Base-by-base conservation (phyloP, 148 eudicot genomes). In the Selenicereus undatus region DNA sequence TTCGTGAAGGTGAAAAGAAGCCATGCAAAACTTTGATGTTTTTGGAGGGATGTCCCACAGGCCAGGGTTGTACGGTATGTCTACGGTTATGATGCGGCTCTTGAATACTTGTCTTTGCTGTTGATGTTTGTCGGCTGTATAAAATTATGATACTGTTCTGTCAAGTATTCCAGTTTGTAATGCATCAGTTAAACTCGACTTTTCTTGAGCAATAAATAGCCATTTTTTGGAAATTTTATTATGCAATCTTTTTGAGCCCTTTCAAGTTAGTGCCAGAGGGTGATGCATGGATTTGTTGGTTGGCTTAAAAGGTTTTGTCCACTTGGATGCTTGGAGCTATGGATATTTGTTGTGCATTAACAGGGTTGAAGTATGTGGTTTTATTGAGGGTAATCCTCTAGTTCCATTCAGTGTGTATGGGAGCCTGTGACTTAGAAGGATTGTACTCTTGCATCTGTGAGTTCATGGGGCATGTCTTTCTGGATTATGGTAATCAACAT, bases 11-110 rank as follows among this genome's bases (percentile, higher is more conserved):
- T 73, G 97, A 89, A 75, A 95, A 93, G 89, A 92, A 81, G 85
- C 90, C 93, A 30, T 87, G 82, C 54, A 95, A 92, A 80, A 95
- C 97, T 62, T 89, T 95, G 84, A 93, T 95, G 99, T 95, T 95
- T 86, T 62, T 95, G 66, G 97, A 91, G 85, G 99, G 97, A 51
- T 89, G 92, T 82, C 92, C 90, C 26, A 87, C 89, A 75, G 89
- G 92, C 39, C 88, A 88, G 77, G 97, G 92, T 70, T 95, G 97
- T 80, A 92, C 97, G 65, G 99, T 95, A 73, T 86, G 93, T 87
- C 72, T 26, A 13, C 42, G 8, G 26, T 76, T 45, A 0, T 24
- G 30, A 29, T 68, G 71, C 54, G 48, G 26, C 76, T 54, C 36
- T 27, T 79, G 43, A 54, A 56, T 66, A 16, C 32, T 66, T 66